A percentile compares a stretch with the other conserved stretches of the same genome.
phyloP scores from a whole-genome alignment of 306 rosid genomes.

The Vicia sativa region DNA sequence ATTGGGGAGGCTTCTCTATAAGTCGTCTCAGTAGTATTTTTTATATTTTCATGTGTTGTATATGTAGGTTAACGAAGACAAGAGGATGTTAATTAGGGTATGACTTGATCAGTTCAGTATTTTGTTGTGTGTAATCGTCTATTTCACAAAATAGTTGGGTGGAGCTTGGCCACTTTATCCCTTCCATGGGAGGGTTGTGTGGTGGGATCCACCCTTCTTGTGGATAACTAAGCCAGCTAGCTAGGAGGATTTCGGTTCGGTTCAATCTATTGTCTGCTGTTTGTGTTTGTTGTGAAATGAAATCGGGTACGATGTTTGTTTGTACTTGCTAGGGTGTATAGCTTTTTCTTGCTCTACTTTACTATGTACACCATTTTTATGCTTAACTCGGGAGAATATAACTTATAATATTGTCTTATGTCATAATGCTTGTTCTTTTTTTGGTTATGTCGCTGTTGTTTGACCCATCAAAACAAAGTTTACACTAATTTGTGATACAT shows the following conservation, averaged over 20 bases:
- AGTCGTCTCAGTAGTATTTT: not conserved
- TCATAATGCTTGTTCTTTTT: constrained; percentile 16
- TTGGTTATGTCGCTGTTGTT: constrained; percentile 1
- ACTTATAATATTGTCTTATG: constrained; percentile 12
- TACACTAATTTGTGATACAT: constrained; percentile 7
- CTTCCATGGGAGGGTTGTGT: constrained; percentile 38
- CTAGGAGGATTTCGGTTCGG: not conserved
- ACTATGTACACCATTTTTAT: no score
- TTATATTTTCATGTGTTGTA: not conserved
- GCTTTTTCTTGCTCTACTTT: not conserved
- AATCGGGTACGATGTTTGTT: not conserved
- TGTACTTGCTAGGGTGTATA: not conserved
- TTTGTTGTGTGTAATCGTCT: not conserved
- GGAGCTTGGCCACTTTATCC: constrained; percentile 65
- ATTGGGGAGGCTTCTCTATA: constrained; percentile 29
- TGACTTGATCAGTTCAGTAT: not conserved
- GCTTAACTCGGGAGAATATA: not conserved
- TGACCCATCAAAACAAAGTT: not conserved
- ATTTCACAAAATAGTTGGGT: constrained; percentile 41
- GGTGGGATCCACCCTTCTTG: constrained; percentile 65
- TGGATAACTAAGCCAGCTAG: constrained; percentile 1
- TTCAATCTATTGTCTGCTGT: not conserved
- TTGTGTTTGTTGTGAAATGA: not conserved
- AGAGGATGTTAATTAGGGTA: not conserved
- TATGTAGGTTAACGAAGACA: not conserved